Evolutionary conservation across 257 asterid species (phyloP).

Genomic region (Ajuga chamaepitys): DNA sequence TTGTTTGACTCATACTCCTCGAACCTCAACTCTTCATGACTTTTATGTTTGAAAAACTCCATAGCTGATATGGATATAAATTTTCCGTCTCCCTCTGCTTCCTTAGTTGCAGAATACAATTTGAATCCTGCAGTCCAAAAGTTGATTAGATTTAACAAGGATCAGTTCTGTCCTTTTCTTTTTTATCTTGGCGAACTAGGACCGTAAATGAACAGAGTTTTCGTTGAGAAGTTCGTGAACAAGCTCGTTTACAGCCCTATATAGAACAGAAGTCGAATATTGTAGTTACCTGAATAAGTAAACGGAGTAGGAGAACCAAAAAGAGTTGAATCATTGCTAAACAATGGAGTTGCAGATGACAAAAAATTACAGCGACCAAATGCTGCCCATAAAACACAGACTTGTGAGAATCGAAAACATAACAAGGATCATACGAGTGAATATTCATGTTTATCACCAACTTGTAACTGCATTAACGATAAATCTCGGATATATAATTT

Average conservation of each 20-base stretch:
- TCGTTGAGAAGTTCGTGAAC: too few species aligned
- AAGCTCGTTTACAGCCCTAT: too few species aligned
- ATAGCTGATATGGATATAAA: constrained; percentile 22
- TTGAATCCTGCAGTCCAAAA: neutral
- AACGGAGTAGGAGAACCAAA: constrained; percentile 2
- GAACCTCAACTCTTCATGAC: constrained; percentile 27
- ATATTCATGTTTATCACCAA: too few species aligned
- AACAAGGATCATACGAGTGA: too few species aligned
- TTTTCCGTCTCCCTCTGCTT: neutral
- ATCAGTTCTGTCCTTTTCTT: too few species aligned
- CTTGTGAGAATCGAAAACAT: neutral
- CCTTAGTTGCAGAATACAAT: constrained; percentile 16
- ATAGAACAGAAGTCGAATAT: too few species aligned
- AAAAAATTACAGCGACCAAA: neutral
- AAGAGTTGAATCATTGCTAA: neutral
- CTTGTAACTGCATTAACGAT: too few species aligned
- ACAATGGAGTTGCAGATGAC: too few species aligned
- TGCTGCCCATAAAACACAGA: constrained; percentile 13
- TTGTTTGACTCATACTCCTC: constrained; percentile 14
- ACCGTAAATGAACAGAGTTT: too few species aligned
- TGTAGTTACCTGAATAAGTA: constrained; percentile 9
- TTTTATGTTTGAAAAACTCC: constrained; percentile 12
- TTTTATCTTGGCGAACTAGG: too few species aligned
- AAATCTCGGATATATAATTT: too few species aligned
- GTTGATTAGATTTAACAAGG: too few species aligned